Base-by-base conservation (phyloP, 441 rosid genomes). In the Croton setiger region DNA sequence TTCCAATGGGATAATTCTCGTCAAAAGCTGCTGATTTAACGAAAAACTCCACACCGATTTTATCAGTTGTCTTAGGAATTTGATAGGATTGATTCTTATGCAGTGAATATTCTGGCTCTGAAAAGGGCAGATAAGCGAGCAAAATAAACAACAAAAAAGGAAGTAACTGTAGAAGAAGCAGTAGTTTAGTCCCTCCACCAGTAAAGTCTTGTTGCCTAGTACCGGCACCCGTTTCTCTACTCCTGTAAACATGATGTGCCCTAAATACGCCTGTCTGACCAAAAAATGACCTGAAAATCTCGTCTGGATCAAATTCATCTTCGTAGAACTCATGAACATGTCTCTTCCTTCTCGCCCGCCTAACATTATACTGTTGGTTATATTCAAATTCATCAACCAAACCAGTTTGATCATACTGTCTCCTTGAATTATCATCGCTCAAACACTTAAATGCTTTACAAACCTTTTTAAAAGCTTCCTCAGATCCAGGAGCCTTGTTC, bases 401-500 rank as follows among this genome's bases (percentile, higher is more conserved):
- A 18, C 98, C 97, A 20, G 77, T 77, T 52, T 86, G 60, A 73
- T 92, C 96, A 67, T 94, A 94, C 59, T 81, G 88, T 59, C 84
- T 83, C 63, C 96, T 81, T 54, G 73, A 75, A 67, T 80, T 92
- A 47, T 80, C 86, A 71, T 84, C 83, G 81, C 90, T 87, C 80
- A 94, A 52, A 78, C 99, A 94, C 75, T 90, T 96, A 76, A 94
- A 94, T 21, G 98, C 96, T 64, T 86, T 90, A 0, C 93, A 86
- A 36, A 94, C 87, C 7, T 79, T 72, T 76, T 90, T 94, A 67
- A 94, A 94, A 1, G 94, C 93, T 74, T 94, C 99, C 76, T 94
- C 99, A 6, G 99, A 87, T 0, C 94, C 99, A 0, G 98, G 99
- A 21, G 98, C 99, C 15, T 86, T 85, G 82, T 92, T 94, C 89